phyloP scores from a whole-genome alignment of 2,329 filamentous ascomycete species.

The Monosporascus sp. region DNA sequence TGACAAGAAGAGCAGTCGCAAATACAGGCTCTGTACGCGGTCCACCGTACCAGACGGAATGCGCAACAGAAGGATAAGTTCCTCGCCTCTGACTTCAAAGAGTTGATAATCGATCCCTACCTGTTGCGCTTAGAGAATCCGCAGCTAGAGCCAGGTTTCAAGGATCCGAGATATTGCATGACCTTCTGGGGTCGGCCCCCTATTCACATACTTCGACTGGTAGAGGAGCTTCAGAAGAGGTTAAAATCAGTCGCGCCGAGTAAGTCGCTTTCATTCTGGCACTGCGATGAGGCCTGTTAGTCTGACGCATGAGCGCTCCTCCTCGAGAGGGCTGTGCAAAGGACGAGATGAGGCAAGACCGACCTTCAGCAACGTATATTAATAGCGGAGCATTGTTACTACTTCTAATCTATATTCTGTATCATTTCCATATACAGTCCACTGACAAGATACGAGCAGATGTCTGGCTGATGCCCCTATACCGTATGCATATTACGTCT shows the following conservation, averaged over 20 bases:
- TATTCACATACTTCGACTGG: constrained; percentile 61
- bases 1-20: constrained; percentile 41
- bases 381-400: not conserved
- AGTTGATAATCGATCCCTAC: constrained; percentile 71
- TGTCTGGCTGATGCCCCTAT: constrained; percentile 79
- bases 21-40: constrained; percentile 67
- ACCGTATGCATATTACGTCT: constrained; percentile 77
- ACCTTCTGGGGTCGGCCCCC: constrained; percentile 87
- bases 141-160: constrained; percentile 60
- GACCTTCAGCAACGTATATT: not conserved
- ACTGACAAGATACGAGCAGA: constrained; percentile 37
- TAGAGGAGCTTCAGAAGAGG: constrained; percentile 62
- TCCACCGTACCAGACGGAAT: constrained; percentile 72
- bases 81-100: constrained; percentile 60
- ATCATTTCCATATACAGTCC: not conserved
- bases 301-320: too few species aligned
- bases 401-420: too few species aligned
- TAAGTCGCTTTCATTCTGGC: constrained; percentile 38
- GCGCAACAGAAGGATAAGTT: constrained; percentile 70
- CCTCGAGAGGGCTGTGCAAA: too few species aligned
- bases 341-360: too few species aligned
- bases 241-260: constrained; percentile 62
- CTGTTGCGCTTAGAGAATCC: constrained; percentile 64
- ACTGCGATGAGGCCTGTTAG: too few species aligned
- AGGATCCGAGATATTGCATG: constrained; percentile 74